Evolutionary conservation across 257 asterid species (phyloP).

Genomic region (Plantago ovata): DNA sequence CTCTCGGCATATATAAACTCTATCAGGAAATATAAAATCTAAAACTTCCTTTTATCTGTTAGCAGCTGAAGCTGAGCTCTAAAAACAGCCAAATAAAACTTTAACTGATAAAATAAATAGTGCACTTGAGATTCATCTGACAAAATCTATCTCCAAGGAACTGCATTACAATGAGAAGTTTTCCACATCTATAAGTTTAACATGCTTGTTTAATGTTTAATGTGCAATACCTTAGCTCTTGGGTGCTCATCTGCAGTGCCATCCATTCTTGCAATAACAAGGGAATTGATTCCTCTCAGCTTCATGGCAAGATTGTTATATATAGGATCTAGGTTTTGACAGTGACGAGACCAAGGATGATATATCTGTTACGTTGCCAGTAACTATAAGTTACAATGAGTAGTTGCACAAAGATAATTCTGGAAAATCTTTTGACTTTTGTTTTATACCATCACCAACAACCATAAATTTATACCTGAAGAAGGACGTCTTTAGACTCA

Average conservation of each 20-base stretch:
- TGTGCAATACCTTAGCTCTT: constrained; percentile 70
- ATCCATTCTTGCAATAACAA: constrained; percentile 94
- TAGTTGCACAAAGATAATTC: background rate
- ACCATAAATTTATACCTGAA: constrained; percentile 59
- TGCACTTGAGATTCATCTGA: no score
- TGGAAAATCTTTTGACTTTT: background rate
- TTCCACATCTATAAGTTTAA: background rate
- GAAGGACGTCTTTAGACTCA: constrained; percentile 95
- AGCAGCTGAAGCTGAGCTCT: no score
- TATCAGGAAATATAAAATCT: no score
- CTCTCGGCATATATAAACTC: no score
- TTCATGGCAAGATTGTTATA: constrained; percentile 82
- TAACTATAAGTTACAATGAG: constrained; percentile 9
- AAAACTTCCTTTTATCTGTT: no score
- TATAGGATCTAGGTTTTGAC: constrained; percentile 84
- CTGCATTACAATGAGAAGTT: background rate
- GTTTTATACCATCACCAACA: no score
- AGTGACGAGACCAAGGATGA: constrained; percentile 98
- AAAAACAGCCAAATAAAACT: no score
- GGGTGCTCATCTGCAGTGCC: constrained; percentile 97
- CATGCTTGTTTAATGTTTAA: background rate
- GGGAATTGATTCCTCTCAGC: constrained; percentile 62
- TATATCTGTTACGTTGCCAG: constrained; percentile 45
- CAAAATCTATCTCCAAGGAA: background rate
- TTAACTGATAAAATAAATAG: no score